phyloP scores from a whole-genome alignment of 2,329 filamentous ascomycete species.

The Fusarium sp. region DNA sequence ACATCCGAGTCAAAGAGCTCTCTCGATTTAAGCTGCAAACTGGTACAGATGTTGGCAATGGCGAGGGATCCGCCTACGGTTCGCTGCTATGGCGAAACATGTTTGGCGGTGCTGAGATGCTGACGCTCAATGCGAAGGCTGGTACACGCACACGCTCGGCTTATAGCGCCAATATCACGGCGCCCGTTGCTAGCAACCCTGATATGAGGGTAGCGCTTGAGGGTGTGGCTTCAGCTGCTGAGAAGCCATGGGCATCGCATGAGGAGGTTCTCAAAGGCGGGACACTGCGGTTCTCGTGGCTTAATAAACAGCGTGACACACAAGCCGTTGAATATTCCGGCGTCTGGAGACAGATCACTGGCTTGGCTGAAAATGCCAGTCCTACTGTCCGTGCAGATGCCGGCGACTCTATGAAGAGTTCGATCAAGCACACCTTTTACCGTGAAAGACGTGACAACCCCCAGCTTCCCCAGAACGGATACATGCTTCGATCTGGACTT shows the following conservation, averaged over 20 bases:
- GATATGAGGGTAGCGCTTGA: slow-evolving; percentile 84
- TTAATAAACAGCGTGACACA: slow-evolving; percentile 71
- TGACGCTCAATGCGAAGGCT: slow-evolving; percentile 87
- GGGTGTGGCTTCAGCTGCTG: slow-evolving; percentile 82
- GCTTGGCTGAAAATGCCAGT: slow-evolving; percentile 79
- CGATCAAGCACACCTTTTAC: slow-evolving; percentile 83
- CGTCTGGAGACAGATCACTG: slow-evolving; percentile 90
- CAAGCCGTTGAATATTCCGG: slow-evolving; percentile 86
- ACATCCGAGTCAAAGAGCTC: slow-evolving; percentile 85
- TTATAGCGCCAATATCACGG: slow-evolving; percentile 87
- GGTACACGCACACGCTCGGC: slow-evolving; percentile 92
- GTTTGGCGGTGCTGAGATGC: slow-evolving; percentile 90
- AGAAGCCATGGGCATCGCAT: slow-evolving; percentile 94
- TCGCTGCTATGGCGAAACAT: slow-evolving; percentile 91
- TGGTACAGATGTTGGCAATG: slow-evolving; percentile 92
- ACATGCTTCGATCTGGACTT: slow-evolving; percentile 80
- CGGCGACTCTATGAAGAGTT: slow-evolving; percentile 91
- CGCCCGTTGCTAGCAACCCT: slow-evolving; percentile 86
- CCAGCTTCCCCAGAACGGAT: slow-evolving; percentile 84
- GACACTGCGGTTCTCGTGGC: slow-evolving; percentile 81
- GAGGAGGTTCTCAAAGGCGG: slow-evolving; percentile 88
- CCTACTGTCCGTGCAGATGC: slow-evolving; percentile 86
- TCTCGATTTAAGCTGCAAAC: slow-evolving; percentile 90
- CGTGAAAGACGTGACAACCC: slow-evolving; percentile 86
- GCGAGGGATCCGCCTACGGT: slow-evolving; percentile 92